Base-by-base conservation (phyloP, 2,329 filamentous ascomycete species). In the Sordariomycetes sp. region DNA sequence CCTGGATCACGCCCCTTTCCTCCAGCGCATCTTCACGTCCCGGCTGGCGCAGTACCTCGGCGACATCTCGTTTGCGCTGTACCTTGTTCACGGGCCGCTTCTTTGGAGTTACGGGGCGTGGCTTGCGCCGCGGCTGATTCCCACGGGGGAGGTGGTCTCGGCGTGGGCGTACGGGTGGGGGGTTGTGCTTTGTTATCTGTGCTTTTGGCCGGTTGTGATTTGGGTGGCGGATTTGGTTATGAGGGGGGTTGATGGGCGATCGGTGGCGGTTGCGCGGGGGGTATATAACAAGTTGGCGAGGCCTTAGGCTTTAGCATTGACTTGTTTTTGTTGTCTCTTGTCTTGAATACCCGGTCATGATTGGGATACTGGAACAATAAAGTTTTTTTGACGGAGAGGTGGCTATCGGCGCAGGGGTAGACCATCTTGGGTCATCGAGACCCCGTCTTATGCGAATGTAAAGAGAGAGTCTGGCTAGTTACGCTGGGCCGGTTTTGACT, bases 51-150 rank as follows among this genome's bases (percentile, higher is more conserved):
- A 84, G 63, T 84, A 83, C 60, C 72, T 86, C 2, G 84, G 82
- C 1, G 76, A 77, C 53, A 74, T 86, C 57, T 85, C 81, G 0
- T 87, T 78, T 64, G 73, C 78, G 1, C 69, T 87, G 10, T 87
- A 87, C 66, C 71, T 86, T 10, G 74, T 85, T 12, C 84, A 87
- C 61, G 83, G 83, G 0, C 82, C 82, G 0, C 66, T 87, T 1
- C 68, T 87, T 1, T 78, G 74, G 72, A 74, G 73, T 0, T 56
- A 86, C 1, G 84, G 82, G 3, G 82, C 88, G 64, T 72, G 84
- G 45, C 25, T 89, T 1, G 56, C 56, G 87, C 78, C 5, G 80
- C 80, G 8, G 74, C 75, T 0, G 85, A 85, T 10, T 84, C 78
- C 71, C 64, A 68, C 3, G 74, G 76, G 52, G 68, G 74, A 1